Base-by-base conservation (phyloP, 78 protist genomes). In the Dictyostelium intermedium region DNA sequence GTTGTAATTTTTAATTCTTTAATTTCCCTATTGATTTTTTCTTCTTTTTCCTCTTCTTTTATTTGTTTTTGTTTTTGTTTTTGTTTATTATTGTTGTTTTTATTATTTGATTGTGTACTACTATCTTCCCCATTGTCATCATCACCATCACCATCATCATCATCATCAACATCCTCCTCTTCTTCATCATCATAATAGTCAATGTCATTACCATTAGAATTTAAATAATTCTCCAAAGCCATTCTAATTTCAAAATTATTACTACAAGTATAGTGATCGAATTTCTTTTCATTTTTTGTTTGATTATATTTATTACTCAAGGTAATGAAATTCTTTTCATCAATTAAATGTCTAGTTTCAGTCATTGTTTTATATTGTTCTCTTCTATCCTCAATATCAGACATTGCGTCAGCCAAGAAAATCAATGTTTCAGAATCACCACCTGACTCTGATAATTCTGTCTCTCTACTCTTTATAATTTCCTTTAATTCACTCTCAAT, bases 211-310 rank as follows among this genome's bases (percentile, higher is more conserved):
- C 23, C 6, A 43, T 9, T n/a, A 35, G 50, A 34, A 50, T 85
- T 53, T 34, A 61, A 89, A 43, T 69, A 89, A 9, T 89, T 74
- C n/a, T 61, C 76, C 2, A 89, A 32, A 37, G 76, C 94, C 18
- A 34, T n/a, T 70, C 84, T 89, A 45, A 89, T 70, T 63, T 89
- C 79, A 47, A 37, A 30, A n/a, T 80, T 89, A 83, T 80, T 41
- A 60, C 87, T 89, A 25, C n/a, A 80, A 35, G 82, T 84, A 70
- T 74, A 89, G 27, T 41, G 23, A 25, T 61, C 41, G 18, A 80
- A 87, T 16, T 78, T 53, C 61, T 50, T 72, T 30, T 69, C 18
- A 23, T 43, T 45, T 32, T 84, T 80, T 7, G 82, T 60, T 50
- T 84, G 50, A 56, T 56, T 56, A 5, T 56, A 0, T 56, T 56